These are phyloP conservation scores for Jacaranda copaia DNA, from an alignment of 257 asterid species.

Conservation along the genomic window DNA sequence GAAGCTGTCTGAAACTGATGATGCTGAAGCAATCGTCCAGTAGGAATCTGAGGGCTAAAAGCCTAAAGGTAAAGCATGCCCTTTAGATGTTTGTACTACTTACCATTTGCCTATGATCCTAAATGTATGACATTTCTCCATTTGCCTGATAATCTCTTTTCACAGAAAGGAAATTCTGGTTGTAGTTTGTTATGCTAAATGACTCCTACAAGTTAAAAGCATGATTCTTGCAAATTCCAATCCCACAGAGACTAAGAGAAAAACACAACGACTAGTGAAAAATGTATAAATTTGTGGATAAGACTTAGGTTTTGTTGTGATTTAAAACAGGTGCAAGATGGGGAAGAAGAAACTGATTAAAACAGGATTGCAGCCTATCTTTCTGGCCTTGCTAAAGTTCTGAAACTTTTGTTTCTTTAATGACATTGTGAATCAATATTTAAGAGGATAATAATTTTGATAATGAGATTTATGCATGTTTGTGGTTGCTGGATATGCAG, in stretches of 20 bases:
- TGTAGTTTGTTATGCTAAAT: too few relatives aligned
- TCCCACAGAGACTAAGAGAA: neutral
- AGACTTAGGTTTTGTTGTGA: neutral
- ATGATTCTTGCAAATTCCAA: neutral
- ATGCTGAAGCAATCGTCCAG: conserved; percentile 60
- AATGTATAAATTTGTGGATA: neutral
- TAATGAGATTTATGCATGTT: conserved; percentile 17
- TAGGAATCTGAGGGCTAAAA: conserved; percentile 48
- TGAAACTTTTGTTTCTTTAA: neutral
- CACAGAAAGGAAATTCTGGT: too few relatives aligned
- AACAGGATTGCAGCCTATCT: neutral
- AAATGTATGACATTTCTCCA: too few relatives aligned
- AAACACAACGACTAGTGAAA: neutral
- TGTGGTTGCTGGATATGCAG: conserved; percentile 56
- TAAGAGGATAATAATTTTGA: too few relatives aligned
- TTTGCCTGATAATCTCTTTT: too few relatives aligned
- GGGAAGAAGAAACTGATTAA: conserved; percentile 3
- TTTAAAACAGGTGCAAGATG: neutral
- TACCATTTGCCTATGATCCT: conserved; percentile 55
- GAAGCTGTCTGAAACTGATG: neutral
- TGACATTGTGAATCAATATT: neutral
- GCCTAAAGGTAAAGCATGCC: conserved; percentile 47
- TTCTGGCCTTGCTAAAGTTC: conserved; percentile 5
- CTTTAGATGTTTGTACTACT: conserved; percentile 47
- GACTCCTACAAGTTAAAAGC: neutral